Percentiles rank a stretch among this genome's conserved stretches.
Conservation (phyloP, 2,329 filamentous ascomycete genomes). For the Stenocarpella maydis region DNA sequence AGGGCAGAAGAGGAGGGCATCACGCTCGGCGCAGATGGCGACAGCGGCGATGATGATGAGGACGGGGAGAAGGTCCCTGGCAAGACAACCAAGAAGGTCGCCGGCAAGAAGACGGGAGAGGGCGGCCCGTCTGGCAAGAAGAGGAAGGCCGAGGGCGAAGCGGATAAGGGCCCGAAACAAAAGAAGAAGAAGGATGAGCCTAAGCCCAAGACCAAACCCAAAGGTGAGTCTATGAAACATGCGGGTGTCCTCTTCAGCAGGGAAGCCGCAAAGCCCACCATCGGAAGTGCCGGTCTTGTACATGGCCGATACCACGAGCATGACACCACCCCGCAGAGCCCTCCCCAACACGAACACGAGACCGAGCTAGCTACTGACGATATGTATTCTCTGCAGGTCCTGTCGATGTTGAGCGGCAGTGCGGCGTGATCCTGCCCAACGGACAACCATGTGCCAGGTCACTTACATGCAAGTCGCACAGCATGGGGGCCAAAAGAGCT, state of each 20-base stretch:
- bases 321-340: background rate
- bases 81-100: constrained; percentile 67
- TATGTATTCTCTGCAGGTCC: constrained; percentile 61
- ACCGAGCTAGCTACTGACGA: background rate
- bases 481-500: constrained; percentile 92
- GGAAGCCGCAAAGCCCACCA: background rate
- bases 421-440: constrained; percentile 85
- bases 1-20: constrained; percentile 59
- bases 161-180: constrained; percentile 83
- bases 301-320: background rate
- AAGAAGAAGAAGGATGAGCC: constrained; percentile 97
- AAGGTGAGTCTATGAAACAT: constrained; percentile 59
- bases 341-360: no score
- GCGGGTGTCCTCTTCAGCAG: constrained; percentile 9
- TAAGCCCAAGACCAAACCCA: constrained; percentile 86
- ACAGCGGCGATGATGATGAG: constrained; percentile 59
- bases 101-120: constrained; percentile 69
- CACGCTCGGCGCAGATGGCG: constrained; percentile 51
- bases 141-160: constrained; percentile 76
- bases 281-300: background rate
- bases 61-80: constrained; percentile 53
- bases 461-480: constrained; percentile 91
- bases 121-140: constrained; percentile 76
- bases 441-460: constrained; percentile 88
- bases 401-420: constrained; percentile 93